Percentiles rank a stretch among this genome's conserved stretches.
Conservation (phyloP, 2,329 filamentous ascomycete genomes). For the Penicillium sp. region DNA sequence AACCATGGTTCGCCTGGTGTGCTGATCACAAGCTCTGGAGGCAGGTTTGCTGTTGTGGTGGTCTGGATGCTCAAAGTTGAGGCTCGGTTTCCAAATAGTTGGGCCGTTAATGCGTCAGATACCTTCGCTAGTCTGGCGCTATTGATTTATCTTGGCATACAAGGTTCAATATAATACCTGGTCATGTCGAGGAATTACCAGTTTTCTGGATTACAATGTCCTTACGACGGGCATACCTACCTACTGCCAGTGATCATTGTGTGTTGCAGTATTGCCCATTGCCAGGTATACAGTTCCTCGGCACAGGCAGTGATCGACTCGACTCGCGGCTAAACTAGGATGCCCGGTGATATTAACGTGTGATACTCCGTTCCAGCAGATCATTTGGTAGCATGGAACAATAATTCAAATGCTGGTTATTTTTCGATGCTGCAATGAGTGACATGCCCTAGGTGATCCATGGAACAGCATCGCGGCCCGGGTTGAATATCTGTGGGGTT, state of each 20-base stretch:
- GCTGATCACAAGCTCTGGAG: background rate
- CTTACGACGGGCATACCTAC: background rate
- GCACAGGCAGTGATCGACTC: background rate
- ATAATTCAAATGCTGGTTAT: no score
- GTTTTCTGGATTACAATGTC: background rate
- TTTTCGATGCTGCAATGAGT: background rate
- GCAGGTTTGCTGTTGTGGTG: background rate
- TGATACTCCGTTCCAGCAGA: no score
- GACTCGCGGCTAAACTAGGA: background rate
- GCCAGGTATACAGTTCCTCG: background rate
- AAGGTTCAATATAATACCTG: background rate
- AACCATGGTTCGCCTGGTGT: conserved; percentile 1
- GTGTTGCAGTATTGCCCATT: no score
- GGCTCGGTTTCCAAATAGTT: background rate
- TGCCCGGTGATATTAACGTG: no score
- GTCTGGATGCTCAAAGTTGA: background rate
- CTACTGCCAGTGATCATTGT: no score
- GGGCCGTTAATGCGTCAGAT: background rate
- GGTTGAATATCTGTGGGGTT: background rate
- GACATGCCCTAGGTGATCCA: background rate
- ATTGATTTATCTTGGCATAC: background rate
- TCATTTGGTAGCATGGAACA: no score
- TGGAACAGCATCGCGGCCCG: background rate
- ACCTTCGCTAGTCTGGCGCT: background rate
- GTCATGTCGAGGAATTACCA: no score